A percentile compares a stretch with the other conserved stretches of the same genome.
These are phyloP conservation scores for Clonostachys chloroleuca DNA, from an alignment of 2,329 filamentous ascomycete species.

Conservation along the genomic window DNA sequence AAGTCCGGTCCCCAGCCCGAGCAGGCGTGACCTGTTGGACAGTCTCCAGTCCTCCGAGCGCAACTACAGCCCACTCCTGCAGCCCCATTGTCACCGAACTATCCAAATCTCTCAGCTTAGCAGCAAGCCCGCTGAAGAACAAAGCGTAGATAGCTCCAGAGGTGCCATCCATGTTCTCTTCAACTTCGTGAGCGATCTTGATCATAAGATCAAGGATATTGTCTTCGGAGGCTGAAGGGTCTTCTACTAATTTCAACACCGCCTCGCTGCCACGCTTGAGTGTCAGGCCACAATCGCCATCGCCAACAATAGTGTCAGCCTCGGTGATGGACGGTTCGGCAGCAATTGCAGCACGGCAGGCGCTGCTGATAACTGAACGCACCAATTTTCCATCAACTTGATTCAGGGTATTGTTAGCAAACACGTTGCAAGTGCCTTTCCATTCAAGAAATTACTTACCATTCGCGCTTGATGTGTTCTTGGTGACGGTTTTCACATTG, in stretches of 20 bases:
- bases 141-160: neutral
- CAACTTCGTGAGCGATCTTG: neutral
- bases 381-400: no score
- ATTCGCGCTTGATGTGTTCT: no score
- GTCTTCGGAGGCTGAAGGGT: neutral
- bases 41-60: neutral
- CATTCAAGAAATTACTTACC: no score
- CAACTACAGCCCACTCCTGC: neutral
- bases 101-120: neutral
- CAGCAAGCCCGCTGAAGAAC: neutral
- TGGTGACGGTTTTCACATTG: no score
- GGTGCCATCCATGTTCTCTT: neutral
- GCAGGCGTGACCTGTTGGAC: neutral
- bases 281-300: conserved; percentile 1
- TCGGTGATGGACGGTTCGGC: neutral
- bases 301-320: neutral
- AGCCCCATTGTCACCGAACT: neutral
- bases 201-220: neutral
- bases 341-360: neutral
- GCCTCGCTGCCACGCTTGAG: neutral
- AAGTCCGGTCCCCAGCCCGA: neutral
- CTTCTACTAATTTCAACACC: neutral
- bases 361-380: neutral
- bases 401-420: no score
- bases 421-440: no score